phyloP scores from a whole-genome alignment of 1,284 basidiomycete genomes.

The Hortiboletus rubellus region DNA sequence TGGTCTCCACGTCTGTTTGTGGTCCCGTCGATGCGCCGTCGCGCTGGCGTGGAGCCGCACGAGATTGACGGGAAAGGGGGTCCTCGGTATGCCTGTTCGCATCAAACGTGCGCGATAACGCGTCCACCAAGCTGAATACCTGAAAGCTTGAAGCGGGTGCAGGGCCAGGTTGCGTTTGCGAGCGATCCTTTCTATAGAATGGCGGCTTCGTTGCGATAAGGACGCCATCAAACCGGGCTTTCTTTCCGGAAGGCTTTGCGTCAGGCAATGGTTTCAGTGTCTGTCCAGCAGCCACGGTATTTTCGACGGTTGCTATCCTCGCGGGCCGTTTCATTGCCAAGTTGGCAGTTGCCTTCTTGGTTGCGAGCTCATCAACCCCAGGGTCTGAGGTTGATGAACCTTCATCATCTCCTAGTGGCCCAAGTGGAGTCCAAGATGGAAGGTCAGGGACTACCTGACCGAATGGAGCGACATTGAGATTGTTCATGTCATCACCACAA shows the following conservation, averaged over 20 bases:
- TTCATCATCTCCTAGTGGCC: neutral
- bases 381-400: conserved; percentile 3
- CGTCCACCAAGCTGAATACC: conserved; percentile 26
- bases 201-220: conserved; percentile 19
- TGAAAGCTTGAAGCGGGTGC: neutral
- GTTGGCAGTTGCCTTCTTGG: neutral
- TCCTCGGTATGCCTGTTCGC: conserved; percentile 24
- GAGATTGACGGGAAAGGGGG: neutral
- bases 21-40: conserved; percentile 7
- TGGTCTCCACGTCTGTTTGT: conserved; percentile 24
- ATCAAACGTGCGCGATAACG: conserved; percentile 26
- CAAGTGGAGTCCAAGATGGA: conserved; percentile 31
- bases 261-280: neutral
- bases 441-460: conserved; percentile 17
- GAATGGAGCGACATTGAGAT: neutral
- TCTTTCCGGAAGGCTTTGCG: conserved; percentile 12
- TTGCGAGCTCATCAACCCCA: conserved; percentile 11
- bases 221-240: conserved; percentile 22
- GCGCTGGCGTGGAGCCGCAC: neutral
- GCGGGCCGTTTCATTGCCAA: neutral
- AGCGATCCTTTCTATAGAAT: neutral
- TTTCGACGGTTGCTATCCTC: neutral
- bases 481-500: neutral
- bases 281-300: neutral
- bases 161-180: neutral